These are phyloP conservation scores for Pseudopyricularia javanii DNA, from an alignment of 2,329 filamentous ascomycete species.

Conservation along the genomic window DNA sequence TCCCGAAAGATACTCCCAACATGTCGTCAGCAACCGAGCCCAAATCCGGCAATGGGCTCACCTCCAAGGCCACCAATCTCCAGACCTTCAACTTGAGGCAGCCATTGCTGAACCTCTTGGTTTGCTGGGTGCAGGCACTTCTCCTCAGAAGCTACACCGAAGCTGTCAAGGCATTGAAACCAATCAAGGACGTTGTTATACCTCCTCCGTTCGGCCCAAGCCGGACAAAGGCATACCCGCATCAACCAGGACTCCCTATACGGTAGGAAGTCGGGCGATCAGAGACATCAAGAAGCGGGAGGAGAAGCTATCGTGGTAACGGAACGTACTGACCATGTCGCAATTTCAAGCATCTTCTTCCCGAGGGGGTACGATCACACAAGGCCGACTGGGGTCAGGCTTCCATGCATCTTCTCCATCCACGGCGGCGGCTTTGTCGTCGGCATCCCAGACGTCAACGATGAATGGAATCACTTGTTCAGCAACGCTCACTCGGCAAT, in stretches of 20 bases:
- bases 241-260: background rate
- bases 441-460: conserved; percentile 27
- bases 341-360: conserved; percentile 21
- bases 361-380: conserved; percentile 19
- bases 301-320: background rate
- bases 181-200: background rate
- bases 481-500: conserved; percentile 24
- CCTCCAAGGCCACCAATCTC: background rate
- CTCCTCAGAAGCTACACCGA: background rate
- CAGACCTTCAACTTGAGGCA: background rate
- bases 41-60: background rate
- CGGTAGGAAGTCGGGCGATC: background rate
- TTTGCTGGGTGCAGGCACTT: background rate
- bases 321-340: background rate
- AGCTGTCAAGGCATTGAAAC: background rate
- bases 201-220: background rate
- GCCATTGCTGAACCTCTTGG: background rate
- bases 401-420: conserved; percentile 32
- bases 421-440: conserved; percentile 37
- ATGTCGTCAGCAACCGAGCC: background rate
- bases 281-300: background rate
- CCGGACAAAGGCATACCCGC: background rate
- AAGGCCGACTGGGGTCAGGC: conserved; percentile 9
- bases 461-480: conserved; percentile 29
- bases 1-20: background rate